A percentile compares a stretch with the other conserved stretches of the same genome.
Evolutionary conservation across 148 eudicot genomes (phyloP).

Genomic region (Camellia lanceoleosa): DNA sequence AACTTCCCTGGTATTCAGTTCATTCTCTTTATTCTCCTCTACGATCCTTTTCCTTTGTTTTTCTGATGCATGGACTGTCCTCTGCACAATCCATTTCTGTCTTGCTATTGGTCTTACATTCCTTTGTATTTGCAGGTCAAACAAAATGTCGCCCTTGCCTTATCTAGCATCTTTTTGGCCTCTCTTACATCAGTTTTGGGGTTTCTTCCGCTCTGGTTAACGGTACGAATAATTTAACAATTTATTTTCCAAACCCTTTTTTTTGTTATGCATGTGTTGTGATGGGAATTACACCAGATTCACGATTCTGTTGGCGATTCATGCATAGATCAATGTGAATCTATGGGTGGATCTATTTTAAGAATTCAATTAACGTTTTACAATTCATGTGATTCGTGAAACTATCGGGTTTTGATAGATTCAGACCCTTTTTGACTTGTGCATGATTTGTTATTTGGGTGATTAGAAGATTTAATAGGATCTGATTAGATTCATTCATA

Average conservation of each 20-base stretch:
- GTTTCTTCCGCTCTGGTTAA: conserved; percentile 87
- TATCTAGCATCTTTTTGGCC: conserved; percentile 79
- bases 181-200: conserved; percentile 91
- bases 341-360: too few species aligned
- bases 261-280: neutral
- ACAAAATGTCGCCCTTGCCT: conserved; percentile 93
- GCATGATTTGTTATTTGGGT: too few species aligned
- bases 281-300: neutral
- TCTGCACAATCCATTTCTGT: neutral
- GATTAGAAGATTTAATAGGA: too few species aligned
- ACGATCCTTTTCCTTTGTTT: neutral
- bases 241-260: too few species aligned
- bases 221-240: conserved; percentile 43
- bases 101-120: conserved; percentile 6
- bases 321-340: neutral
- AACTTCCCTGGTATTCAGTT: conserved; percentile 60
- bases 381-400: too few species aligned
- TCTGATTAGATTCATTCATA: too few species aligned
- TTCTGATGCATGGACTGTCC: neutral
- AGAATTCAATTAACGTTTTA: too few species aligned
- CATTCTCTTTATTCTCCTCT: conserved; percentile 1
- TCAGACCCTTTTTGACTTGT: too few species aligned
- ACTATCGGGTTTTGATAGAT: too few species aligned
- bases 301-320: neutral
- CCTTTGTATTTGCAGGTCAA: conserved; percentile 54